These are phyloP conservation scores for Tetradesmus lagerheimii DNA, from an alignment of 139 green algal genomes.

Conservation along the genomic window DNA sequence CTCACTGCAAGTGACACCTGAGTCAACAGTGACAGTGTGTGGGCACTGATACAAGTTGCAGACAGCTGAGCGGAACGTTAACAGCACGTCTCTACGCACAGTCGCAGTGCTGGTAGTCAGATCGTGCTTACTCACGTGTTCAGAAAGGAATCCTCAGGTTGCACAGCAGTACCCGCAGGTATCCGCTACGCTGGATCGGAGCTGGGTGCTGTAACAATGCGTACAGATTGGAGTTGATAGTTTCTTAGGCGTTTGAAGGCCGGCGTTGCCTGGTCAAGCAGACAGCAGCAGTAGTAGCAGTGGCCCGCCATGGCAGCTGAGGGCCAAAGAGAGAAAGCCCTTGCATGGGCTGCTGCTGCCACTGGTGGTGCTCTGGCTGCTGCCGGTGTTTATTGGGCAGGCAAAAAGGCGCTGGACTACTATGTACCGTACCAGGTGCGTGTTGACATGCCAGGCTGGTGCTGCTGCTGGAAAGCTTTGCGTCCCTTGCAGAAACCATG, in stretches of 20 bases:
- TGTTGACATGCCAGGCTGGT: background rate
- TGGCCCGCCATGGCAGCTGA: conserved; percentile 23
- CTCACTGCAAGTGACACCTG: background rate
- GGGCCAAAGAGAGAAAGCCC: background rate
- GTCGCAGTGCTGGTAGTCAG: too few relatives aligned
- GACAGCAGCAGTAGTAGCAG: background rate
- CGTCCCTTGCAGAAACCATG: background rate
- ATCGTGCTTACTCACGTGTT: background rate
- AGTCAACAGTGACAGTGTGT: background rate
- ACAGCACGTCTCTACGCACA: background rate
- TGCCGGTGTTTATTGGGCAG: conserved; percentile 42
- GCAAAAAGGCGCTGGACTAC: conserved; percentile 47
- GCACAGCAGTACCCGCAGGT: background rate
- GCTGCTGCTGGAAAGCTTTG: background rate
- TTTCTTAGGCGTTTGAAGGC: background rate
- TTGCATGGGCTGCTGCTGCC: conserved; percentile 26
- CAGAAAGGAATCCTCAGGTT: background rate
- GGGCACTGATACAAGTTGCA: background rate
- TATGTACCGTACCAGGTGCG: conserved; percentile 66
- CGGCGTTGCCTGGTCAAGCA: background rate
- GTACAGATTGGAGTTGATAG: background rate
- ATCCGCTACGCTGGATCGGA: background rate
- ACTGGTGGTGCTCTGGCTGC: conserved; percentile 1
- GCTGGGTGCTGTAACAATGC: background rate
- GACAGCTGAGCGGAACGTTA: background rate